A percentile compares a stretch with the other conserved stretches of the same genome.
phyloP scores from a whole-genome alignment of 768 basidiomycete genomes.

The Tulasnella sp. region DNA sequence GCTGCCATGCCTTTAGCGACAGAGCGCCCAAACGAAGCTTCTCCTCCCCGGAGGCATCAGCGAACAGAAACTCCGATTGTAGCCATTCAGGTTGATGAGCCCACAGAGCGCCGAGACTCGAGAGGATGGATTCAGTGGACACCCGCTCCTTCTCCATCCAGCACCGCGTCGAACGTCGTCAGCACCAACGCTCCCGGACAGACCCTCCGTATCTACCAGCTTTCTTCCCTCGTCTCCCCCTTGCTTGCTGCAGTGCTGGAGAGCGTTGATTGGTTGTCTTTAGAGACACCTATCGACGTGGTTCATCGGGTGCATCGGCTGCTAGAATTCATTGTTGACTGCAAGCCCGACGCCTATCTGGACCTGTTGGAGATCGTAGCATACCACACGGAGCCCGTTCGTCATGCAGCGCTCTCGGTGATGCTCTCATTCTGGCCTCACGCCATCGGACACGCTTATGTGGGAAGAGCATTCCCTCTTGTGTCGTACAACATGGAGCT shows the following conservation, averaged over 20 bases:
- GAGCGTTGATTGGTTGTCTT: conserved; percentile 38
- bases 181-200: conserved; percentile 56
- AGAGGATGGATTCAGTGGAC: conserved; percentile 28
- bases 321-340: conserved; percentile 43
- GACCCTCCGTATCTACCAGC: conserved; percentile 45
- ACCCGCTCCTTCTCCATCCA: conserved; percentile 14
- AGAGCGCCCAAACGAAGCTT: neutral
- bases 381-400: conserved; percentile 49
- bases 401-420: conserved; percentile 48
- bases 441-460: conserved; percentile 55
- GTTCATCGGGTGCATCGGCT: conserved; percentile 47
- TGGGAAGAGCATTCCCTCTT: conserved; percentile 47
- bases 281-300: conserved; percentile 32
- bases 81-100: conserved; percentile 52
- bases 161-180: conserved; percentile 22
- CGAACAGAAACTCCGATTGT: neutral
- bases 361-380: conserved; percentile 68
- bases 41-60: neutral
- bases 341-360: conserved; percentile 60
- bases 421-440: conserved; percentile 60
- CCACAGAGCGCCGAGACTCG: conserved; percentile 27
- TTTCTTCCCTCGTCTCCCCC: conserved; percentile 55
- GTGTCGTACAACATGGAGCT: conserved; percentile 31
- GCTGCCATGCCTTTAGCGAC: neutral
- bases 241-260: conserved; percentile 57